These are phyloP conservation scores for Fusarium humuli DNA, from an alignment of 2,329 filamentous ascomycete genomes.

Conservation along the genomic window DNA sequence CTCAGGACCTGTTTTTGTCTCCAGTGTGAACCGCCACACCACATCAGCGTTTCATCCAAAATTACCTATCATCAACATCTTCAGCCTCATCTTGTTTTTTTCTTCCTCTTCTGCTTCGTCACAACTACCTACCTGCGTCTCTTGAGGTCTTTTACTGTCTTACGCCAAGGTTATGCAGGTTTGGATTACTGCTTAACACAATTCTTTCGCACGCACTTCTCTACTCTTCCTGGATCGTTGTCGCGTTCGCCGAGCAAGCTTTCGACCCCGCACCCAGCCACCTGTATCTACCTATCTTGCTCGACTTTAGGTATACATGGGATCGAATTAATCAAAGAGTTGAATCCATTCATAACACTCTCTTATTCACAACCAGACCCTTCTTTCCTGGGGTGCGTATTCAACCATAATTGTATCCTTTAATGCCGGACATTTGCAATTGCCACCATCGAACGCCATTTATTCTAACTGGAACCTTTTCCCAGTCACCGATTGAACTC, in stretches of 20 bases:
- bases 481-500: constrained; percentile 12
- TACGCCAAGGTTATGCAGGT: not conserved
- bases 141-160: not conserved
- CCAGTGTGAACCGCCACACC: constrained; percentile 29
- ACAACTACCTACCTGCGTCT: constrained; percentile 6
- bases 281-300: constrained; percentile 30
- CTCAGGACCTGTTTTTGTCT: constrained; percentile 24
- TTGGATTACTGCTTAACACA: constrained; percentile 22
- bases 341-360: constrained; percentile 33
- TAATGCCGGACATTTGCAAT: not conserved
- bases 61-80: constrained; percentile 26
- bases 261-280: constrained; percentile 41
- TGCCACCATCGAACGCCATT: not conserved
- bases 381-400: constrained; percentile 28
- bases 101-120: not conserved
- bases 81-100: constrained; percentile 24
- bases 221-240: constrained; percentile 18
- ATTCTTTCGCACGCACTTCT: constrained; percentile 35
- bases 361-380: constrained; percentile 25
- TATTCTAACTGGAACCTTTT: constrained; percentile 18
- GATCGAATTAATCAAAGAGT: constrained; percentile 25
- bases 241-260: constrained; percentile 16
- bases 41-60: constrained; percentile 30
- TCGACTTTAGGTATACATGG: constrained; percentile 15
- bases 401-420: constrained; percentile 1